Conservation (phyloP, 2,329 filamentous ascomycete species). For the Xylariaceae sp. region DNA sequence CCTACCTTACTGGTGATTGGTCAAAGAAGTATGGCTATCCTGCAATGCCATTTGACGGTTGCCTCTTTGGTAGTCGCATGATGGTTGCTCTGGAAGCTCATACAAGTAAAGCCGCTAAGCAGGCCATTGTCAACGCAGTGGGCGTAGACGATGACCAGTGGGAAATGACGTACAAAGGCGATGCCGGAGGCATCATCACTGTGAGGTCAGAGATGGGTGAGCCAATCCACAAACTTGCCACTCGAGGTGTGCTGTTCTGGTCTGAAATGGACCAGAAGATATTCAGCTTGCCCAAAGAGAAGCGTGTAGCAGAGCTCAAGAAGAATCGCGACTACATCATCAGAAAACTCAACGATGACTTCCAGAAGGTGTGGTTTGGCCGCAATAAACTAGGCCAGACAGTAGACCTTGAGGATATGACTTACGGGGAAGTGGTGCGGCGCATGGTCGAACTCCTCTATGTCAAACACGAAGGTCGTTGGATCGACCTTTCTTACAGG, state of each 20-base stretch:
- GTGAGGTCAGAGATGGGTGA: conserved; percentile 99
- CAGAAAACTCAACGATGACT: conserved; percentile 91
- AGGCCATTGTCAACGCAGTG: conserved; percentile 80
- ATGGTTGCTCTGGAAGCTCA: conserved; percentile 93
- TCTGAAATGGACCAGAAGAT: conserved; percentile 99
- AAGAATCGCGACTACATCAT: conserved; percentile 89
- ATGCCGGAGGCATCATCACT: conserved; percentile 89
- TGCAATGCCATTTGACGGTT: conserved; percentile 90
- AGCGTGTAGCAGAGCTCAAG: conserved; percentile 79
- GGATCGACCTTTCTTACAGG: conserved; percentile 82
- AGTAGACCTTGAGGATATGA: conserved; percentile 92
- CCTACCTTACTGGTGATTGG: conserved; percentile 86
- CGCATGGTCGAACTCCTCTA: conserved; percentile 88
- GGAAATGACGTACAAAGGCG: conserved; percentile 90
- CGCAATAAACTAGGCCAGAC: conserved; percentile 73
- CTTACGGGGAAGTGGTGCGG: conserved; percentile 79
- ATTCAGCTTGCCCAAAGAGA: conserved; percentile 92
- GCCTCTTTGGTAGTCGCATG: conserved; percentile 84
- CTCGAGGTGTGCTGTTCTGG: conserved; percentile 94
- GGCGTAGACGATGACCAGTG: conserved; percentile 78
- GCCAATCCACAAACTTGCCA: conserved; percentile 97
- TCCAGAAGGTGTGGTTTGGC: conserved; percentile 96
- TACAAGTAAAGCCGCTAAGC: conserved; percentile 80
- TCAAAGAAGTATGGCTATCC: conserved; percentile 81
- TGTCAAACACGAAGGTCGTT: conserved; percentile 81